Base-by-base conservation (phyloP, 225 moss, liverwort and hornwort species). In the Climacium dendroides region DNA sequence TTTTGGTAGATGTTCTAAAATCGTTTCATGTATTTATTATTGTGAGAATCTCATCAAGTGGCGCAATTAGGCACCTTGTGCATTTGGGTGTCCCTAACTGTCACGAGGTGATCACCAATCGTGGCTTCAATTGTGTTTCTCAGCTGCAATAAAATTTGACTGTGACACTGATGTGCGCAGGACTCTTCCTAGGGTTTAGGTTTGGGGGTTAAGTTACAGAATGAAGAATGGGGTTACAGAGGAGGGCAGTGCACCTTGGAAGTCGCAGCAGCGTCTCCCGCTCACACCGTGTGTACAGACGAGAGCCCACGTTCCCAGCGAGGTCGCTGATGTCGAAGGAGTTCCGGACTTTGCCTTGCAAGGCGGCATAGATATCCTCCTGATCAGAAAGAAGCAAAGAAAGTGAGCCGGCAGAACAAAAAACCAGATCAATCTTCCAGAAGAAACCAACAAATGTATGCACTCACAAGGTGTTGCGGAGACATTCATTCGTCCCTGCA, bases 351-450 rank as follows among this genome's bases (percentile, higher is more conserved):
- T 88, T 69, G 87, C 96, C 95, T 92, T 92, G 72, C 69, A 95
- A 79, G 75, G 93, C 94, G 82, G 93, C 96, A 83, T 96, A 95
- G 62, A 95, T 94, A 57, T 96, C 96, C 90, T 95, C 93, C 96
- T 96, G 67, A 55, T 71, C 48, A 81, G 45, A 67, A 19, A 82
- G 53, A 26, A 88, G 32, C 16, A 41, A 85, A 80, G 76, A 41
- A 57, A 53, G 64, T 81, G 74, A 88, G 64, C 9, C 43, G 39
- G 34, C 37, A 41, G 61, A 6, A 65, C n/a, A 20, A 25, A 30
- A 81, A 64, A 74, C 15, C 6, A 80, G 62, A 63, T 32, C 63
- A 37, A 79, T 54, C 45, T 43, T 75, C 86, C 61, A 17, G 76
- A 52, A 32, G 22, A 53, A 30, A 50, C 32, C 45, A n/a, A 20